Conservation (phyloP, 495 filamentous ascomycete species). For the Trypethelium eluteriae region DNA sequence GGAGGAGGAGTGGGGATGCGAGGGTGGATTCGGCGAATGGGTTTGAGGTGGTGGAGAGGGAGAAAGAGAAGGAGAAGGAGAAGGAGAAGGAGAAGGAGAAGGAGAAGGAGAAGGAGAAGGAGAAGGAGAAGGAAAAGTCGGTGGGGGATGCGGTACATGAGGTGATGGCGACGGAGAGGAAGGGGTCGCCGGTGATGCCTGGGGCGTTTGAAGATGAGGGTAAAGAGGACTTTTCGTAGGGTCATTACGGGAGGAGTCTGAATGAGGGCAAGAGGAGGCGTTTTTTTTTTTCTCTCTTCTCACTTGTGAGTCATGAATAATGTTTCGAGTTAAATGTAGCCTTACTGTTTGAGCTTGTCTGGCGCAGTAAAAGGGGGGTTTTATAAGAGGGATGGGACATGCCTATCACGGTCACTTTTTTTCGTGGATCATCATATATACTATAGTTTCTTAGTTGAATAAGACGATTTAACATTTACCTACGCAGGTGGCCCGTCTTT, state of each 20-base stretch:
- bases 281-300: too few species aligned
- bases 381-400: background rate
- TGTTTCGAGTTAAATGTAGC: background rate
- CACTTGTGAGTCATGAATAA: background rate
- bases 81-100: background rate
- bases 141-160: background rate
- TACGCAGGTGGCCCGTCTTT: background rate
- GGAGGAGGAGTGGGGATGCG: background rate
- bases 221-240: conserved; percentile 6
- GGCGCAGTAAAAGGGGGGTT: background rate
- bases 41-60: background rate
- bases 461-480: background rate
- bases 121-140: background rate
- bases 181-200: background rate
- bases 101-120: background rate
- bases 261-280: too few species aligned
- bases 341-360: background rate
- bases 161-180: background rate
- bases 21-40: conserved; percentile 10
- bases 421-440: too few species aligned
- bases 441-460: too few species aligned
- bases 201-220: conserved; percentile 7
- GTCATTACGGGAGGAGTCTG: background rate
- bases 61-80: background rate
- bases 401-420: background rate